A percentile compares a stretch with the other conserved stretches of the same genome.
Evolutionary conservation across 805 yeast species (phyloP).

Genomic region (Priceomyces castillae): DNA sequence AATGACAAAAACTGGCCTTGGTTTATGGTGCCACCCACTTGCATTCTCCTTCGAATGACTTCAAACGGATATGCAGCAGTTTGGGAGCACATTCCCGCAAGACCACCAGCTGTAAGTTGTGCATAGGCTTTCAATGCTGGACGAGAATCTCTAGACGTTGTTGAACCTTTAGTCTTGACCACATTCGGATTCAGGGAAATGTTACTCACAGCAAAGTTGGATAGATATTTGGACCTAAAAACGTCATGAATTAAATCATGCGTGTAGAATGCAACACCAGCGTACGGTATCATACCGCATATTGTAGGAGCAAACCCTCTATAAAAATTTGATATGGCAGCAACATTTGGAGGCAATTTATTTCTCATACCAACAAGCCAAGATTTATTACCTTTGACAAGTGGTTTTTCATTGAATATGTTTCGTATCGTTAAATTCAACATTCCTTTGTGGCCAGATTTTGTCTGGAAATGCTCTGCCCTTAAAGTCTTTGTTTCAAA

Average conservation of each 20-base stretch:
- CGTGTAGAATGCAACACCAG: conserved; percentile 94
- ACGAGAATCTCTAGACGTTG: conserved; percentile 43
- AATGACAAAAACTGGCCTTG: conserved; percentile 57
- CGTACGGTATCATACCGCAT: conserved; percentile 94
- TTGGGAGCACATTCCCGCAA: conserved; percentile 94
- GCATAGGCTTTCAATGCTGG: conserved; percentile 86
- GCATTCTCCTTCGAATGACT: conserved; percentile 91
- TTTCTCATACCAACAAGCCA: conserved; percentile 37
- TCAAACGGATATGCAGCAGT: conserved; percentile 97
- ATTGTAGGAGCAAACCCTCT: conserved; percentile 94
- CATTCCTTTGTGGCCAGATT: conserved; percentile 25
- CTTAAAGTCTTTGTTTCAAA: conserved; percentile 61
- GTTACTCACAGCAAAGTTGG: conserved; percentile 49
- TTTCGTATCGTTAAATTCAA: conserved; percentile 28
- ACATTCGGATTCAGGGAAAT: conserved; percentile 11
- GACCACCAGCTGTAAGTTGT: conserved; percentile 88
- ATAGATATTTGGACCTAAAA: conserved; percentile 58
- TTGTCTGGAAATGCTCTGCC: conserved; percentile 24
- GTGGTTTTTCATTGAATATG: conserved; percentile 38
- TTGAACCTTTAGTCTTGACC: conserved; percentile 22
- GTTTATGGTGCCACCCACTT: conserved; percentile 79
- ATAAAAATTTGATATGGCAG: conserved; percentile 67
- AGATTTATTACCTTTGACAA: conserved; percentile 30
- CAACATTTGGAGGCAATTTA: conserved; percentile 28
- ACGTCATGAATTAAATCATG: conserved; percentile 90